Conservation (phyloP, 768 basidiomycete genomes). For the Coprinellus aureogranulatus region DNA sequence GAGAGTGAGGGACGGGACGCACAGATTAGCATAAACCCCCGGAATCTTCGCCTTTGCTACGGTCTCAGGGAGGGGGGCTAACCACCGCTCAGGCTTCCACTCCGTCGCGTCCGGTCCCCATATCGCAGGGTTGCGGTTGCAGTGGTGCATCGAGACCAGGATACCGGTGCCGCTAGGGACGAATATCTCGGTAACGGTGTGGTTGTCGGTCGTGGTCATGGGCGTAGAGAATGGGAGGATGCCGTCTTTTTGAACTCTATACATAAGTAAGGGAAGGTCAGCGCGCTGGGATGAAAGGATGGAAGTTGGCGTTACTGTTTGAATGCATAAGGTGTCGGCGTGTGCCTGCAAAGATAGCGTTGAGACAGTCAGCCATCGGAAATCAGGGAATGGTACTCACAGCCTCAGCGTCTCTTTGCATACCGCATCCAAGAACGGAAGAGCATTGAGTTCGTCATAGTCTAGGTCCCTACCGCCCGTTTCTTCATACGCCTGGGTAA, state of each 20-base stretch:
- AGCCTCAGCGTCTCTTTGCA: conserved; percentile 39
- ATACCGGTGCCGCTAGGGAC: conserved; percentile 36
- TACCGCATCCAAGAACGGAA: conserved; percentile 41
- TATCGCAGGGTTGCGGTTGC: background rate
- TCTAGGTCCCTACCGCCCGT: conserved; percentile 20
- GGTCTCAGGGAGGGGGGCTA: background rate
- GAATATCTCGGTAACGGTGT: conserved; percentile 30
- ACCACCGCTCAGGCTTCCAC: background rate
- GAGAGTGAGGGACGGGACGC: background rate
- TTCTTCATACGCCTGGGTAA: conserved; percentile 26
- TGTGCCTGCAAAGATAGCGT: too few species aligned
- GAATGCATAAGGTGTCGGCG: too few species aligned
- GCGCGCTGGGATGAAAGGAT: background rate
- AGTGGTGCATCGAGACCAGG: background rate
- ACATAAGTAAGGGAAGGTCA: background rate
- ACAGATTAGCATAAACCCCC: conserved; percentile 4
- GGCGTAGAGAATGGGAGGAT: conserved; percentile 36
- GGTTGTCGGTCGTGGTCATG: conserved; percentile 28
- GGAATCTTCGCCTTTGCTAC: background rate
- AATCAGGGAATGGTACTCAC: conserved; percentile 30
- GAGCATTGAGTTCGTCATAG: conserved; percentile 35
- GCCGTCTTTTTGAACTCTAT: conserved; percentile 14
- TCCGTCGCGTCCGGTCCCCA: conserved; percentile 2
- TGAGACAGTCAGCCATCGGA: too few species aligned
- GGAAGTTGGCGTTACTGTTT: too few species aligned